Evolutionary conservation across 805 yeast genomes (phyloP), one percentile per base, ranked within the genome.

Genomic region (Candida cerambycidarum): DNA sequence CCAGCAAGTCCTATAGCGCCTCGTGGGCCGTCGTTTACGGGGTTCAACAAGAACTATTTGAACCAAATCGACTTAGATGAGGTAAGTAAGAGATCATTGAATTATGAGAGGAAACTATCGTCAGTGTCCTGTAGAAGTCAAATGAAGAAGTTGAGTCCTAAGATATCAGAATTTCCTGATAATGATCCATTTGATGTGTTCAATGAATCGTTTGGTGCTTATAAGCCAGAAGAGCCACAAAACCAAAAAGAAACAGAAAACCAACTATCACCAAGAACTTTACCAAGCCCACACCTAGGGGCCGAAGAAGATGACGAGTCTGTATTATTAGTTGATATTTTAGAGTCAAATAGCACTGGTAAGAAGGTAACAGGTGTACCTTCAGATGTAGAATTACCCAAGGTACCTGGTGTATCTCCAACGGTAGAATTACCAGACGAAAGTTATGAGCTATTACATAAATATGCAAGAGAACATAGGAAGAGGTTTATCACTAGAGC

Each of bases 11-110:
- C 42, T 15, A 13, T 23, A 14, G n/a, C 42, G 3, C 38, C 34
- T 7, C 18, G 8, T 13, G 18, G 13, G n/a, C 9, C 24, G 4
- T 10, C 25, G 3, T 14, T 16, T 9, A 39, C 17, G 9, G 24
- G 31, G 4, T 14, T 16, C n/a, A 39, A 32, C 16, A 28, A 21
- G 5, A 12, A 12, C 10, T 19, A 15, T 16, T 23, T 16, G 10
- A 28, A 30, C 19, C 24, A 38, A 31, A 52, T 52, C 7, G 54
- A 52, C 23, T 44, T 52, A 38, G 52, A 52, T 41, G 42, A 46
- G n/a, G 41, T 52, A 3, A 48, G 52, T 7, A 50, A 44, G 36
- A 39, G 42, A 11, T 48, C 46, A 2, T 15, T 30, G n/a, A 41
- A 41, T 5, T 44, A 39, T 28, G 36, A 46, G 25, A 35, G 48